Conservation (phyloP, 2,329 filamentous ascomycete species). For the Hypoxylon sp. region DNA sequence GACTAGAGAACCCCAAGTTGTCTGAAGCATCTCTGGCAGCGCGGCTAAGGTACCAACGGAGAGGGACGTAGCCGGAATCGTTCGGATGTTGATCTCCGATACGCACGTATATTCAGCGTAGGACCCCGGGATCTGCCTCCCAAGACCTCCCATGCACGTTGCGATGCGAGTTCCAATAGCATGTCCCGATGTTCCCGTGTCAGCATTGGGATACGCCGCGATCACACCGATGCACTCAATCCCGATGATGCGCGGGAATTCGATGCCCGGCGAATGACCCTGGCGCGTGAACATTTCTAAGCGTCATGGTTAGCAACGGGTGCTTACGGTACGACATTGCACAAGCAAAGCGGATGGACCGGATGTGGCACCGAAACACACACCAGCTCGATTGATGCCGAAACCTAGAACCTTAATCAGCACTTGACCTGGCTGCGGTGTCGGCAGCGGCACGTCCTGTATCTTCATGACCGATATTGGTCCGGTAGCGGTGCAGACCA, state of each 20-base stretch:
- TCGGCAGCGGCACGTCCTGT: constrained; percentile 50
- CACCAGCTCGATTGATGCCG: constrained; percentile 53
- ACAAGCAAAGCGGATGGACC: constrained; percentile 10
- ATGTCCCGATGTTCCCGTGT: background rate
- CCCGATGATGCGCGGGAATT: constrained; percentile 55
- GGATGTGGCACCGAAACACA: constrained; percentile 8
- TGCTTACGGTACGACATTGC: background rate
- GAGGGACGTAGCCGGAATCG: constrained; percentile 41
- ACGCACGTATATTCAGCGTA: constrained; percentile 60
- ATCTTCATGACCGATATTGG: constrained; percentile 52
- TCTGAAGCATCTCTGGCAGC: constrained; percentile 61
- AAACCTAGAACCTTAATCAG: constrained; percentile 54
- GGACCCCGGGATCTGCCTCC: constrained; percentile 55
- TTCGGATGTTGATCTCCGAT: constrained; percentile 51
- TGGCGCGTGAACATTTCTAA: constrained; percentile 57
- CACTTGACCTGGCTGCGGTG: constrained; percentile 48
- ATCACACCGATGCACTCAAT: constrained; percentile 57
- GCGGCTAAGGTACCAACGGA: constrained; percentile 51
- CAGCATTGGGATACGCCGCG: constrained; percentile 44
- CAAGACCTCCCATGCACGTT: constrained; percentile 60
- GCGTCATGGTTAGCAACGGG: constrained; percentile 33
- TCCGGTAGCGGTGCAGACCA: constrained; percentile 52
- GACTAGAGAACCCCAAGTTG: constrained; percentile 56
- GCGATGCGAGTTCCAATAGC: constrained; percentile 49
- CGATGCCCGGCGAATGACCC: constrained; percentile 51